Conservation (phyloP, 2,329 filamentous ascomycete species). For the Boeremia lycopersici region DNA sequence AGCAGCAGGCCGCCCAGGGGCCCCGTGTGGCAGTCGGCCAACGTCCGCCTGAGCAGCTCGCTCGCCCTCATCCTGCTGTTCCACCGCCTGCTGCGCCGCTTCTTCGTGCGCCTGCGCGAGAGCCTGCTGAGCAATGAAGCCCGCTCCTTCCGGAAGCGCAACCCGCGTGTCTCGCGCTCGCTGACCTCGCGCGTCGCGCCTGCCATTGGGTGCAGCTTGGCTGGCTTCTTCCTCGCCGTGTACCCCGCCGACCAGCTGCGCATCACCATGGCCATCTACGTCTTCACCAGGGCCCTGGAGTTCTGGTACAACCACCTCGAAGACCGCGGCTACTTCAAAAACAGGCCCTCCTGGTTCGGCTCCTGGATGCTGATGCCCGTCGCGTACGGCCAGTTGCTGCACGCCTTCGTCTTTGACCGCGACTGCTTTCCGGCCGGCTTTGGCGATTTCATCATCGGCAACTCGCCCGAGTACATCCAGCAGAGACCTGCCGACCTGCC, state of each 20-base stretch:
- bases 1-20: constrained; percentile 44
- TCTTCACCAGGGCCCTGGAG: constrained; percentile 80
- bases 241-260: constrained; percentile 74
- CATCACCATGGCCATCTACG: constrained; percentile 80
- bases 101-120: constrained; percentile 78
- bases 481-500: constrained; percentile 72
- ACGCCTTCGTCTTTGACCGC: constrained; percentile 59
- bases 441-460: constrained; percentile 69
- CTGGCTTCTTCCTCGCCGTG: constrained; percentile 81
- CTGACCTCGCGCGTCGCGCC: constrained; percentile 85
- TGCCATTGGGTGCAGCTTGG: constrained; percentile 86
- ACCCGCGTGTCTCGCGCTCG: constrained; percentile 74
- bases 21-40: constrained; percentile 62
- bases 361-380: constrained; percentile 59
- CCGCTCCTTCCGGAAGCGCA: constrained; percentile 78
- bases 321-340: constrained; percentile 67
- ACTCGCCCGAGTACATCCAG: constrained; percentile 81
- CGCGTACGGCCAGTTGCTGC: constrained; percentile 56
- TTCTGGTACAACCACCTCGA: constrained; percentile 86
- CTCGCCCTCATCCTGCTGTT: constrained; percentile 85
- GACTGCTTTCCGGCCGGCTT: constrained; percentile 62
- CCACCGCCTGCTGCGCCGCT: constrained; percentile 87
- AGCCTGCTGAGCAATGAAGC: constrained; percentile 83
- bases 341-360: constrained; percentile 70
- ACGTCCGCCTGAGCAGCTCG: constrained; percentile 78